Evolutionary conservation across 2,329 filamentous ascomycete genomes (phyloP), one percentile per base, ranked within the genome.

Genomic region (Metarhizium sp.): DNA sequence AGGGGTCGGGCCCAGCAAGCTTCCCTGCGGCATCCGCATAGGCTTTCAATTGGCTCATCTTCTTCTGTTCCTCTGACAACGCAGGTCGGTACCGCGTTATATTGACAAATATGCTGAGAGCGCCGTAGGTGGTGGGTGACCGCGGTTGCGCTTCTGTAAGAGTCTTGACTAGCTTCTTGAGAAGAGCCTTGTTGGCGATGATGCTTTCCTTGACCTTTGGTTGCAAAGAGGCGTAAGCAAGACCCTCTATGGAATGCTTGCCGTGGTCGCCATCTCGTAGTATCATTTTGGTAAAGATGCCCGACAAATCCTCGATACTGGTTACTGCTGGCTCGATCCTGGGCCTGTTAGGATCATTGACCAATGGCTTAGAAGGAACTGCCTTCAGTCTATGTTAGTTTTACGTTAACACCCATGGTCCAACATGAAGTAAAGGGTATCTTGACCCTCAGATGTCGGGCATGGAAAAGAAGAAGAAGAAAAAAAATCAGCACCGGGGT

Each of bases 181-280:
- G 72, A 50, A 97, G 84, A 7, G 75, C 70, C 4, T 75, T 68
- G 65, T 96, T 87, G 51, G 78, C 78, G 13, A 84, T 82, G 10
- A 97, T 77, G 51, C 85, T 81, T 67, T 97, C 90, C 69, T 95
- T 96, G 56, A 96, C 83, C 57, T 82, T 84, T 6, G 92, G 84
- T 63, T 90, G 90, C 42, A 97, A 79, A 10, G 92, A 95, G 4
- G 91, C 86, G 68, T 96, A 97, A 14, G 92, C 94, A 58, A 99
- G 76, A 6, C 92, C 94, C 72, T 99, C 94, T 54, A 97, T 83
- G 1, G 89, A 86, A 65, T 88, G 84, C 58, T 80, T 79, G 59
- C 76, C 78, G 54, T 76, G 73, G 38, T 82, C 77, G 48, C 82
- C 77, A 48, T 81, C 76, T 34, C 75, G 76, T 32, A 86, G 66